These are phyloP conservation scores for Penicillium fimorum DNA, from an alignment of 495 filamentous ascomycete genomes.

Conservation along the genomic window DNA sequence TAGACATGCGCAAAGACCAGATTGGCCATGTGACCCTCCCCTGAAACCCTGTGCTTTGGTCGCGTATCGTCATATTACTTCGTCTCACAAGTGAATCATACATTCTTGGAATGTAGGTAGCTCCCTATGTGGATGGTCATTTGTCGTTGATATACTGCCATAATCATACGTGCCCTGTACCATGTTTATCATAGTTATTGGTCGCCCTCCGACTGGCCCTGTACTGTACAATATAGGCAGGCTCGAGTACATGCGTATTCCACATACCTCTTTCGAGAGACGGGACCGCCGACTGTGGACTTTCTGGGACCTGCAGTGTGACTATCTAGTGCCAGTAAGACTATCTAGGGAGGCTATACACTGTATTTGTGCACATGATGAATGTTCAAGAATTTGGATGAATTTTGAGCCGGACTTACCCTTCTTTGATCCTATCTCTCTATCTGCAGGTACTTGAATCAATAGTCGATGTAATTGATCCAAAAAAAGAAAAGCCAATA, in stretches of 20 bases:
- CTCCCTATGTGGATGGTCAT: not conserved
- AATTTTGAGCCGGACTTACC: not conserved
- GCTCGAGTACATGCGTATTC: not conserved
- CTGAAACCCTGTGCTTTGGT: slow-evolving; percentile 5
- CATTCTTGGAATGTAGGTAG: not conserved
- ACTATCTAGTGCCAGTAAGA: slow-evolving; percentile 4
- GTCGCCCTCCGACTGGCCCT: not conserved
- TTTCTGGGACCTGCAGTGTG: slow-evolving; percentile 11
- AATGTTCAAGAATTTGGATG: not conserved
- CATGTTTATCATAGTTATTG: not conserved
- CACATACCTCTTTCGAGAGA: not conserved
- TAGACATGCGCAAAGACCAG: not conserved
- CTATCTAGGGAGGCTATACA: not conserved
- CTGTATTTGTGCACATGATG: not conserved
- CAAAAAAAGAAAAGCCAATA: slow-evolving; percentile 8
- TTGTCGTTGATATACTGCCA: not conserved
- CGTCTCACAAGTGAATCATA: not conserved
- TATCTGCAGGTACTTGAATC: slow-evolving; percentile 7
- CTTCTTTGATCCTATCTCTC: not conserved
- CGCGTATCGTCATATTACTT: not conserved
- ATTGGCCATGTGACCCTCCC: slow-evolving; percentile 1
- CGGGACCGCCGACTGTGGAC: not conserved
- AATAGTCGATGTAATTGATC: slow-evolving; percentile 18
- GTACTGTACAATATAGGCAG: not conserved
- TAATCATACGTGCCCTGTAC: not conserved